These are phyloP conservation scores for Mycena capillaripes DNA, from an alignment of 768 basidiomycete genomes.

Conservation along the genomic window DNA sequence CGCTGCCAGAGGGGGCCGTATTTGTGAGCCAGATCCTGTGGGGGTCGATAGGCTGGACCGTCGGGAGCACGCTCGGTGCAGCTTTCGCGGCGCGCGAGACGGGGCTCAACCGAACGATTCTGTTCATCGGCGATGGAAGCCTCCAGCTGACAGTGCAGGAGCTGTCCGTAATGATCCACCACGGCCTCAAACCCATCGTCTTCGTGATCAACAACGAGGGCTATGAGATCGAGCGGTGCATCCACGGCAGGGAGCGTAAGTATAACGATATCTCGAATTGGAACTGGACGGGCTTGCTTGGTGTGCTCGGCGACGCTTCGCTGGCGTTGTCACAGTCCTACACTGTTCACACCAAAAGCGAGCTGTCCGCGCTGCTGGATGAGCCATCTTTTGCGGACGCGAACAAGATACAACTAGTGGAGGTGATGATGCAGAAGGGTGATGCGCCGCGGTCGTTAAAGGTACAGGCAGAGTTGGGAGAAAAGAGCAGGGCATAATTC, in stretches of 20 bases:
- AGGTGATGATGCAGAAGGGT: conserved; percentile 79
- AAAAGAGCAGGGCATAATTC: not conserved
- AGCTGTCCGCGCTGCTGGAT: conserved; percentile 77
- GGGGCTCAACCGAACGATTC: conserved; percentile 73
- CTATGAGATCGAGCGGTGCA: conserved; percentile 87
- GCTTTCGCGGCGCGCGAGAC: conserved; percentile 82
- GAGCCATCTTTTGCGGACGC: conserved; percentile 72
- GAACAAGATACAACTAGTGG: conserved; percentile 83
- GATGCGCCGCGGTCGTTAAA: conserved; percentile 80
- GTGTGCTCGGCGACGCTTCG: conserved; percentile 66
- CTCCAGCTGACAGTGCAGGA: conserved; percentile 87
- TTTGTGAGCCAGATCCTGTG: conserved; percentile 86
- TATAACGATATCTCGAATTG: conserved; percentile 92
- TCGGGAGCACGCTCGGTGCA: conserved; percentile 74
- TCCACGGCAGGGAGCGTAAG: conserved; percentile 49
- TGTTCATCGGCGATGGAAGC: conserved; percentile 90
- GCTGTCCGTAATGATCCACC: conserved; percentile 84
- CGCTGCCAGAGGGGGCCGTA: conserved; percentile 66
- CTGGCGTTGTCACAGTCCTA: conserved; percentile 75
- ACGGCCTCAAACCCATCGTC: conserved; percentile 82
- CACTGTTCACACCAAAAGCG: conserved; percentile 74
- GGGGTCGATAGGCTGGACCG: conserved; percentile 92
- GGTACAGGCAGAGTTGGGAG: conserved; percentile 64
- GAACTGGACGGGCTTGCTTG: conserved; percentile 77
- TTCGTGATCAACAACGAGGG: conserved; percentile 87